phyloP scores from a whole-genome alignment of 2,329 filamentous ascomycete genomes.

The Zymoseptoria ardabiliae region DNA sequence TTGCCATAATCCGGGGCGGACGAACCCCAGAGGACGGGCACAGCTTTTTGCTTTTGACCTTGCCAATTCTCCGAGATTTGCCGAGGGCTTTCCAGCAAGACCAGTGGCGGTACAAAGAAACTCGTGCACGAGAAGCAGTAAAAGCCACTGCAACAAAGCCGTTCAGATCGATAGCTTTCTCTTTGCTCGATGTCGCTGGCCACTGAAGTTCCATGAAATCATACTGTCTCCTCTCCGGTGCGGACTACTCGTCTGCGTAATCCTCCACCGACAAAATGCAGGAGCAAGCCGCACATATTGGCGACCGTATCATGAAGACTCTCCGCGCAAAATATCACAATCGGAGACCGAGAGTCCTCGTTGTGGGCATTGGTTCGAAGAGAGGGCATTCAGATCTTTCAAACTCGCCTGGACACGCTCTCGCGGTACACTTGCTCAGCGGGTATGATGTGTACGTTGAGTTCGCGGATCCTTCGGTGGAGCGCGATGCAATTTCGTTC shows the following conservation, averaged over 20 bases:
- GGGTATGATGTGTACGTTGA: slow-evolving; percentile 4
- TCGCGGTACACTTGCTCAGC: slow-evolving; percentile 4
- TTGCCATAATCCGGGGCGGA: too few species aligned
- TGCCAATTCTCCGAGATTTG: background rate
- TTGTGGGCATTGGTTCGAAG: slow-evolving; percentile 7
- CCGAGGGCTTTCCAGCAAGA: background rate
- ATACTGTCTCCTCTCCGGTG: slow-evolving; percentile 43
- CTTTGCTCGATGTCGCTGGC: slow-evolving; percentile 47
- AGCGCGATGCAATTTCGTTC: background rate
- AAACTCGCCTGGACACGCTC: slow-evolving; percentile 4
- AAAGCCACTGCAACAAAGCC: slow-evolving; percentile 13
- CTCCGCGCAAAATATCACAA: background rate
- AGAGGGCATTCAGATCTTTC: slow-evolving; percentile 5
- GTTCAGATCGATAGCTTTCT: slow-evolving; percentile 47
- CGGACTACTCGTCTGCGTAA: slow-evolving; percentile 41
- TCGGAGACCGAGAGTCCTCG: background rate
- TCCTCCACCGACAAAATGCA: slow-evolving; percentile 41
- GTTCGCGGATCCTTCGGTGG: slow-evolving; percentile 6
- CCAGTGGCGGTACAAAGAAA: background rate
- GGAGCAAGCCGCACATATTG: slow-evolving; percentile 36
- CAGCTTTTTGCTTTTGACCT: too few species aligned
- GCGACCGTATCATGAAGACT: slow-evolving; percentile 30
- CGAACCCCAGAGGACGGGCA: too few species aligned
- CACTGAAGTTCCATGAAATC: slow-evolving; percentile 53
- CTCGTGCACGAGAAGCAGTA: background rate